Evolutionary conservation across 176 grass and related monocot genomes (phyloP).

Genomic region (Dactylis glomerata): DNA sequence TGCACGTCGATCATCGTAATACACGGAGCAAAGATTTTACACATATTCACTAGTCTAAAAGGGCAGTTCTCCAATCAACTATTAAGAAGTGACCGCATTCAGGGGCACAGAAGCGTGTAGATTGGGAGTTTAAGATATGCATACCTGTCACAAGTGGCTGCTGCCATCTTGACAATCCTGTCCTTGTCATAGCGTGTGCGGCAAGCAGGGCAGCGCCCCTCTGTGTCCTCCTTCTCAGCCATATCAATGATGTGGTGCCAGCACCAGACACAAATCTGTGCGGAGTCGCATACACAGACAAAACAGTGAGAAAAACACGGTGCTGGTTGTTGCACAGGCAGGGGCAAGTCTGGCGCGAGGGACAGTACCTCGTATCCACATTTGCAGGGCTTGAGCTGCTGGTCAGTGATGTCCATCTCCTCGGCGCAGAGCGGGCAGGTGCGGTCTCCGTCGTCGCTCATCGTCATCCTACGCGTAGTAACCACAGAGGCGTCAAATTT

Average conservation of each 20-base stretch:
- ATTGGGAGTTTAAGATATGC: neutral
- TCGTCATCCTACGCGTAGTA: slow-evolving; percentile 63
- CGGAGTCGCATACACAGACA: neutral
- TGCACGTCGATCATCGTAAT: neutral
- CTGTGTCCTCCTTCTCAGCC: slow-evolving; percentile 91
- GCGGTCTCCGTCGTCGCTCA: slow-evolving; percentile 92
- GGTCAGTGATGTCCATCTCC: slow-evolving; percentile 98
- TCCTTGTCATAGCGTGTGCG: slow-evolving; percentile 89
- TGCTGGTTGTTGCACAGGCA: neutral
- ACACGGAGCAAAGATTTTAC: neutral
- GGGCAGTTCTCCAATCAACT: neutral
- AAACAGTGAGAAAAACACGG: neutral
- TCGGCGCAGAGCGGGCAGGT: slow-evolving; percentile 95
- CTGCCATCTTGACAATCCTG: slow-evolving; percentile 86
- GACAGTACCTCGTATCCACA: slow-evolving; percentile 80
- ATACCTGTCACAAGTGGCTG: slow-evolving; percentile 77
- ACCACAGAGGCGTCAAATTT: neutral
- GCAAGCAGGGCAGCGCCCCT: slow-evolving; percentile 90
- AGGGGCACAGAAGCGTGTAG: neutral
- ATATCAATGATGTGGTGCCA: slow-evolving; percentile 99
- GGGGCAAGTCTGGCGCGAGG: neutral
- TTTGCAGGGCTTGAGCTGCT: slow-evolving; percentile 95
- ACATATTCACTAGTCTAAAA: neutral
- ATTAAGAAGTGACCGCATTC: neutral
- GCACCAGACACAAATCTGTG: slow-evolving; percentile 99